These are phyloP conservation scores for Claviceps sp. DNA, from an alignment of 2,329 filamentous ascomycete species.

Conservation along the genomic window DNA sequence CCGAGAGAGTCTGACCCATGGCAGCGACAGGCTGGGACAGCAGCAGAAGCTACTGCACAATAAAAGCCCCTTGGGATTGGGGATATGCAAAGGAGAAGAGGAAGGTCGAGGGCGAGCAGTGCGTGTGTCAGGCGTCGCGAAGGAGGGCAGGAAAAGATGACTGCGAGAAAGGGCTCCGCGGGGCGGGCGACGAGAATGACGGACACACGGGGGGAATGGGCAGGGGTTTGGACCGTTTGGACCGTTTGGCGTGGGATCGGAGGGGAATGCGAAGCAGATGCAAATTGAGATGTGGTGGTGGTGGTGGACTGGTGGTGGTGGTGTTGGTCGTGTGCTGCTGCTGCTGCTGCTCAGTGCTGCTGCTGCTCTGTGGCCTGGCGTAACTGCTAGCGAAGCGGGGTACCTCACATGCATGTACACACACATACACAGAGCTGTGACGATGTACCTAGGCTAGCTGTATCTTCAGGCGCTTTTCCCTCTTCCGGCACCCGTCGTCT, in stretches of 20 bases:
- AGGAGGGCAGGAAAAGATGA: conserved; percentile 1
- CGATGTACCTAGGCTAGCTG: too few relatives aligned
- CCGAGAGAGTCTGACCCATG: conserved; percentile 99
- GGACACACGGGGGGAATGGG: background rate
- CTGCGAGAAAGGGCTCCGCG: conserved; percentile 1
- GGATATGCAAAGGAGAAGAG: conserved; percentile 5
- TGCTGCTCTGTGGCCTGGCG: too few relatives aligned
- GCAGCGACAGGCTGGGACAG: conserved; percentile 15
- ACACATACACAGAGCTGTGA: too few relatives aligned
- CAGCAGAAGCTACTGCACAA: conserved; percentile 13
- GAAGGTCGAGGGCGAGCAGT: background rate
- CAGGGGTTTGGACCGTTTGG: background rate
- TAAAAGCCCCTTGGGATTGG: conserved; percentile 8
- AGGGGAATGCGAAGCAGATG: conserved; percentile 1
- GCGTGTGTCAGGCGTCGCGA: background rate
- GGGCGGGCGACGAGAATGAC: conserved; percentile 1
- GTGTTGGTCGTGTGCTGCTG: background rate
- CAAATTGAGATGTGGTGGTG: background rate
- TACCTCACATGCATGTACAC: too few relatives aligned
- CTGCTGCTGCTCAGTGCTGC: too few relatives aligned
- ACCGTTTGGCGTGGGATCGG: background rate
- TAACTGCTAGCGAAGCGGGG: too few relatives aligned
- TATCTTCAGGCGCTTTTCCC: too few relatives aligned
- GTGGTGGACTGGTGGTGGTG: background rate
- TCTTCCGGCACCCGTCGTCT: too few relatives aligned